Evolutionary conservation across 192 early-diverging fungal genomes (phyloP).

Genomic region (Coemansia sp.): DNA sequence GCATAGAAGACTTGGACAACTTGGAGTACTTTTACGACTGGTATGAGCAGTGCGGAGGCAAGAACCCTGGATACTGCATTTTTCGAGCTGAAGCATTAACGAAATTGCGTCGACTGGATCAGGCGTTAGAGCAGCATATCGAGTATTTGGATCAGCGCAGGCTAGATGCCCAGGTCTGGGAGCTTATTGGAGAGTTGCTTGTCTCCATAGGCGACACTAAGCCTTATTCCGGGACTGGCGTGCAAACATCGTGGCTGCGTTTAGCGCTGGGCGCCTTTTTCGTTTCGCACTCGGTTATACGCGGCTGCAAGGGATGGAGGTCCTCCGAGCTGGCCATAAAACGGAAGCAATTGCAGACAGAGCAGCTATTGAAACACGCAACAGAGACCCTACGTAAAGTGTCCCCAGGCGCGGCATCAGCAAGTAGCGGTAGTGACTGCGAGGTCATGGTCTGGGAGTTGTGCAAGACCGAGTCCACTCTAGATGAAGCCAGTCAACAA

Average conservation of each 20-base stretch:
- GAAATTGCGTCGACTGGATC: conserved; percentile 18
- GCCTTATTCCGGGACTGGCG: neutral
- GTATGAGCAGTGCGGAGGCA: conserved; percentile 43
- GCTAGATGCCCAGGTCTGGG: conserved; percentile 48
- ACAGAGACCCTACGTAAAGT: neutral
- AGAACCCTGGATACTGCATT: conserved; percentile 42
- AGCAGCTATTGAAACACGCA: conserved; percentile 6
- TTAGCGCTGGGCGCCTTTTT: conserved; percentile 33
- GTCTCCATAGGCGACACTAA: conserved; percentile 4
- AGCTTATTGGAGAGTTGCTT: conserved; percentile 32
- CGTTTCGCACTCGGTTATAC: conserved; percentile 27
- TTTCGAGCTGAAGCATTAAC: conserved; percentile 32
- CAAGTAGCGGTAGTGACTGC: neutral
- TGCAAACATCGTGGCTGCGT: conserved; percentile 12
- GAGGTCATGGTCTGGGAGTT: conserved; percentile 9
- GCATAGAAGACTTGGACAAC: conserved; percentile 7
- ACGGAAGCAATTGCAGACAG: conserved; percentile 24
- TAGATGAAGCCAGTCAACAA: conserved; percentile 4
- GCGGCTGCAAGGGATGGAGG: conserved; percentile 34
- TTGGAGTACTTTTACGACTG: conserved; percentile 30
- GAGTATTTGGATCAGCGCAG: conserved; percentile 36
- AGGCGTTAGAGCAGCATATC: conserved; percentile 27
- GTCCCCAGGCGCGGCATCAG: neutral
- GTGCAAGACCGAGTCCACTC: conserved; percentile 5
- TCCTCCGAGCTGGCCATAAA: conserved; percentile 12